Evolutionary conservation across 345 rosid genomes (phyloP), one percentile per base, ranked within the genome.

Genomic region (Erodium maritimum): DNA sequence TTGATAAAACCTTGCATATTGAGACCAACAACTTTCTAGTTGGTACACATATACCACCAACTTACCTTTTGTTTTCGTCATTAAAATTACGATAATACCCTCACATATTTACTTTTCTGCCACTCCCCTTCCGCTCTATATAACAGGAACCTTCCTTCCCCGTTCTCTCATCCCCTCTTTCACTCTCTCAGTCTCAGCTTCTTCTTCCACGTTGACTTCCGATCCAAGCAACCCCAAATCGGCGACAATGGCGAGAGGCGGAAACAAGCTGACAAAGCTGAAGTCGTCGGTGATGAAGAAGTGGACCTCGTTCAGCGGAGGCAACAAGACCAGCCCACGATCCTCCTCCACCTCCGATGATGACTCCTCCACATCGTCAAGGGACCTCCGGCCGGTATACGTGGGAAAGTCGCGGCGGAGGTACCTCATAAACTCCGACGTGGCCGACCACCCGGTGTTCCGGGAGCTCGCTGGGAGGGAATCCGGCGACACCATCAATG

Each of bases 371-470:
- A 1, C 19, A 51, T 48, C 60, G 46, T 19, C 72, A n/a, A 80
- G 54, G 16, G 78, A 85, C 25, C 87, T 83, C 61, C 89, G 70
- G 53, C 77, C 83, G 0, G 96, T 91, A 18, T 91, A 83, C 68
- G 95, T 91, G 1, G 97, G 97, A 0, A 80, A 87, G 65, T 85
- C 95, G 1, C 70, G 94, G 50, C 62, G 97, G 17, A 75, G 78
- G 4, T 90, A 90, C 75, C 84, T 85, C 18, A 65, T 90, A 55
- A 79, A 80, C 71, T 69, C 87, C 21, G 75, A 77, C 59, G 65
- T 91, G 14, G 68, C 73, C 50, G 65, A 71, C 58, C 73, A 77
- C 25, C 81, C 78, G 4, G 58, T 77, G 17, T 77, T 77, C 57
- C 73, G 68, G 6, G 81, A 77, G 70, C 81, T 77, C 11, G 78